A percentile compares a stretch with the other conserved stretches of the same genome.
Conservation (phyloP, 768 basidiomycete genomes). For the Mycena leptocephala region DNA sequence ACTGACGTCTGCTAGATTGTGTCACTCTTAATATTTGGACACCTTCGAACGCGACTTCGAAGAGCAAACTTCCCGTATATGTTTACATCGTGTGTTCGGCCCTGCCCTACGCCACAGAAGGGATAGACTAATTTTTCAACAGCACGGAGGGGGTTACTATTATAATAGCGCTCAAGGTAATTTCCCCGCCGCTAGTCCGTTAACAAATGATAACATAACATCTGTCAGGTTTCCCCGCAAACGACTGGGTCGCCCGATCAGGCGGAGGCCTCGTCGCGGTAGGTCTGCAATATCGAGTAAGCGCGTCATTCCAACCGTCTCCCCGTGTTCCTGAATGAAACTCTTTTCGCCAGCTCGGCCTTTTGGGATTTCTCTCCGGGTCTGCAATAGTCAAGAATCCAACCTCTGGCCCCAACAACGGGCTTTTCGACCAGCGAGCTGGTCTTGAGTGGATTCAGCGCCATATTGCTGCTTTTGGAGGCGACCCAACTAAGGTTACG, state of each 20-base stretch:
- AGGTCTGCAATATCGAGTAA: slow-evolving; percentile 41
- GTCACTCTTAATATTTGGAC: slow-evolving; percentile 56
- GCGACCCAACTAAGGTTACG: slow-evolving; percentile 45
- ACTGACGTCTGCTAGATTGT: slow-evolving; percentile 44
- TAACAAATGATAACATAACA: slow-evolving; percentile 33
- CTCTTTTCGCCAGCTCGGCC: slow-evolving; percentile 28
- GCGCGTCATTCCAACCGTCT: background rate
- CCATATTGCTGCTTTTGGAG: slow-evolving; percentile 49
- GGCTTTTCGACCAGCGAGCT: slow-evolving; percentile 54
- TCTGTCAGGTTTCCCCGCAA: slow-evolving; percentile 52
- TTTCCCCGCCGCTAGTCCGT: background rate
- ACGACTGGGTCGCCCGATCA: slow-evolving; percentile 52
- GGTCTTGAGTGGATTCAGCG: slow-evolving; percentile 54
- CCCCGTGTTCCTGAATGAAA: background rate
- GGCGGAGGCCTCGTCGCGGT: slow-evolving; percentile 46
- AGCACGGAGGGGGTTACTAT: slow-evolving; percentile 52
- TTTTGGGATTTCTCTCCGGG: slow-evolving; percentile 45
- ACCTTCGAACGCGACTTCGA: slow-evolving; percentile 44
- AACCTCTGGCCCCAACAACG: slow-evolving; percentile 51
- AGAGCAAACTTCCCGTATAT: slow-evolving; percentile 51
- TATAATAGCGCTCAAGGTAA: slow-evolving; percentile 43
- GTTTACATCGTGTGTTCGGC: slow-evolving; percentile 47
- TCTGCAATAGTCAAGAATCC: slow-evolving; percentile 38
- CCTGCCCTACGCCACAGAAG: background rate
- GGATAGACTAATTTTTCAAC: background rate